These are phyloP conservation scores for Talaromyces ruber DNA, from an alignment of 495 filamentous ascomycete genomes.

Conservation along the genomic window DNA sequence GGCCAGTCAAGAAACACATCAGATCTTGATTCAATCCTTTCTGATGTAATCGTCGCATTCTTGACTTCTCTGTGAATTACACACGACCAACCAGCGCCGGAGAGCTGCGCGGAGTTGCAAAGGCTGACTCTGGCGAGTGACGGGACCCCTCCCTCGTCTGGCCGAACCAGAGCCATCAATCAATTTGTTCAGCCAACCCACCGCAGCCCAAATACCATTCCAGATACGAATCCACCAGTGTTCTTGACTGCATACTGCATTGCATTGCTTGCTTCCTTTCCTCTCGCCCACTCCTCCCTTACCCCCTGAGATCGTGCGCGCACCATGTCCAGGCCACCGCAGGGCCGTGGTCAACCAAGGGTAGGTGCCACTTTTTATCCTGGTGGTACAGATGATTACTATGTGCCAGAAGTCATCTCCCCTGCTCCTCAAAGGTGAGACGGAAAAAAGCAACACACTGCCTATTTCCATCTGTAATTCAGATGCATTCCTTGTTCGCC, in stretches of 20 bases:
- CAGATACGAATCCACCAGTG: neutral
- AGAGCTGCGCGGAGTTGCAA: neutral
- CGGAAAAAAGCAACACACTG: neutral
- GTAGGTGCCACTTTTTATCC: slow-evolving; percentile 86
- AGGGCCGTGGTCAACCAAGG: slow-evolving; percentile 38
- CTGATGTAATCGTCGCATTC: neutral
- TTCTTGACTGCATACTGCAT: slow-evolving; percentile 1
- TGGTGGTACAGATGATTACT: slow-evolving; percentile 82
- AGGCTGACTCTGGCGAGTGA: neutral
- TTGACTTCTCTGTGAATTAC: neutral
- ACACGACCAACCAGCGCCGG: neutral
- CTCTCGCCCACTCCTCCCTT: slow-evolving; percentile 7
- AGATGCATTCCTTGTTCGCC: neutral
- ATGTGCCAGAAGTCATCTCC: slow-evolving; percentile 66
- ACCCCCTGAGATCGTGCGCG: neutral
- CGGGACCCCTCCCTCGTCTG: neutral
- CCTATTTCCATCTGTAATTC: neutral
- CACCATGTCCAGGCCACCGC: slow-evolving; percentile 32
- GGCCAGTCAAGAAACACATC: neutral
- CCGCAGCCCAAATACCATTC: neutral
- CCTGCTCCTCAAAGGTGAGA: slow-evolving; percentile 85
- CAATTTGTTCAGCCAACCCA: neutral
- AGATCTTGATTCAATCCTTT: neutral
- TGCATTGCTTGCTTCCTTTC: slow-evolving; percentile 7
- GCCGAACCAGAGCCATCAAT: neutral